phyloP scores from a whole-genome alignment of 345 rosid genomes.

The Ceriops tagal region DNA sequence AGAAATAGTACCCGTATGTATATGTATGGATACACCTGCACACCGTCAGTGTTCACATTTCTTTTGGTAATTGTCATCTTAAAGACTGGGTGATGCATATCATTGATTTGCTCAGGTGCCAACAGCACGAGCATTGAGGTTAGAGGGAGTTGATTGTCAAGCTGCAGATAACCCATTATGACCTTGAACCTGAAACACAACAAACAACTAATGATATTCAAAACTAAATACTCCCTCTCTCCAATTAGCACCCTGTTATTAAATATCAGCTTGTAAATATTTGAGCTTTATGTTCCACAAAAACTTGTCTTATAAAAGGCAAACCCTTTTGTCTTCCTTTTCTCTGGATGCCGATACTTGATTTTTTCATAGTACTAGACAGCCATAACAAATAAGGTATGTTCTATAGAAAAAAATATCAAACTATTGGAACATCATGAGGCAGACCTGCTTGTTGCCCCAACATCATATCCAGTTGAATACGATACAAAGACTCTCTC shows the following conservation, averaged over 20 bases:
- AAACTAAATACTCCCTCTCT: background rate
- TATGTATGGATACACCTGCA: constrained; percentile 79
- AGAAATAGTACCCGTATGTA: constrained; percentile 73
- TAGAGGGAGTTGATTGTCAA: constrained; percentile 95
- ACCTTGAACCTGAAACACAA: constrained; percentile 79
- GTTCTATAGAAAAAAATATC: background rate
- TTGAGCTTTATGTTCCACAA: background rate
- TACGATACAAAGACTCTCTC: constrained; percentile 79
- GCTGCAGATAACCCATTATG: constrained; percentile 77
- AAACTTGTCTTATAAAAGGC: background rate
- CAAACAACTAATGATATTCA: constrained; percentile 12
- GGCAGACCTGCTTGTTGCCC: constrained; percentile 83
- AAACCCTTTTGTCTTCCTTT: background rate
- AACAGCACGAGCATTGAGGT: constrained; percentile 86
- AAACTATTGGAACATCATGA: background rate
- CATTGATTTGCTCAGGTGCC: constrained; percentile 75
- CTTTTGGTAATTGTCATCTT: constrained; percentile 81
- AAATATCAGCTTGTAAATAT: background rate
- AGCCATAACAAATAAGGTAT: too few relatives aligned
- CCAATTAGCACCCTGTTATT: background rate
- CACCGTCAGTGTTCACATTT: constrained; percentile 72
- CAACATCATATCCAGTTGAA: constrained; percentile 89
- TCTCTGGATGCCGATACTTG: background rate
- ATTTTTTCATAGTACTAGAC: background rate
- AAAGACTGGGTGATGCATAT: constrained; percentile 80